Percentiles rank a stretch among this genome's conserved stretches.
Evolutionary conservation across 352 stramenopile genomes (phyloP).

Genomic region (Phytophthora syringae): DNA sequence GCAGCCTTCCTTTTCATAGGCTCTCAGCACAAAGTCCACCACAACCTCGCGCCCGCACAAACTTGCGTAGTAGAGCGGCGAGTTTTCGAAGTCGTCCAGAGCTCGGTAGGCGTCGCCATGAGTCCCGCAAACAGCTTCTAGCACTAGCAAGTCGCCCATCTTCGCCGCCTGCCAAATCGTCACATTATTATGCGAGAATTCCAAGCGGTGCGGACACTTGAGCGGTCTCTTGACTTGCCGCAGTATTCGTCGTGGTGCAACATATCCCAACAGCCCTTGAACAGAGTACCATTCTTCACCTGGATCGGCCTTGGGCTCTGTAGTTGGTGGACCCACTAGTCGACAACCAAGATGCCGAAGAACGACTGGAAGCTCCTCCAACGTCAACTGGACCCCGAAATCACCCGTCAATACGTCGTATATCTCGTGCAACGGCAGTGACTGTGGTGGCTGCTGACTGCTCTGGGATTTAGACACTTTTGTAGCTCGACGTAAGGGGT

Average conservation of each 20-base stretch:
- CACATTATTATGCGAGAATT: slow-evolving; percentile 26
- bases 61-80: slow-evolving; percentile 44
- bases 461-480: neutral
- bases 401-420: slow-evolving; percentile 38
- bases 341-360: slow-evolving; percentile 40
- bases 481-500: neutral
- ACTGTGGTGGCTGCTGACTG: slow-evolving; percentile 6
- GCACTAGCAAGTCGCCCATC: slow-evolving; percentile 22
- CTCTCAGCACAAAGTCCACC: slow-evolving; percentile 35
- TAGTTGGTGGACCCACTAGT: slow-evolving; percentile 14
- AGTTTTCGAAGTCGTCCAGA: slow-evolving; percentile 43
- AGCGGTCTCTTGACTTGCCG: slow-evolving; percentile 28
- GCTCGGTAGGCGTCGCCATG: slow-evolving; percentile 27
- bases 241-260: slow-evolving; percentile 33
- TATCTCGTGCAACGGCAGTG: slow-evolving; percentile 33
- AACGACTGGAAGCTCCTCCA: slow-evolving; percentile 37
- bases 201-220: slow-evolving; percentile 1
- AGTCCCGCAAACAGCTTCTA: slow-evolving; percentile 30
- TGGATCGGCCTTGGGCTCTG: neutral
- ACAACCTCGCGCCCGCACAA: slow-evolving; percentile 35
- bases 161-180: slow-evolving; percentile 51
- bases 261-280: slow-evolving; percentile 29
- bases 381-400: slow-evolving; percentile 36
- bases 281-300: slow-evolving; percentile 33
- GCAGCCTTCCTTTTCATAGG: slow-evolving; percentile 19